A percentile compares a stretch with the other conserved stretches of the same genome.
phyloP scores from a whole-genome alignment of 1,284 basidiomycete genomes.

The Heterobasidion occidentale region DNA sequence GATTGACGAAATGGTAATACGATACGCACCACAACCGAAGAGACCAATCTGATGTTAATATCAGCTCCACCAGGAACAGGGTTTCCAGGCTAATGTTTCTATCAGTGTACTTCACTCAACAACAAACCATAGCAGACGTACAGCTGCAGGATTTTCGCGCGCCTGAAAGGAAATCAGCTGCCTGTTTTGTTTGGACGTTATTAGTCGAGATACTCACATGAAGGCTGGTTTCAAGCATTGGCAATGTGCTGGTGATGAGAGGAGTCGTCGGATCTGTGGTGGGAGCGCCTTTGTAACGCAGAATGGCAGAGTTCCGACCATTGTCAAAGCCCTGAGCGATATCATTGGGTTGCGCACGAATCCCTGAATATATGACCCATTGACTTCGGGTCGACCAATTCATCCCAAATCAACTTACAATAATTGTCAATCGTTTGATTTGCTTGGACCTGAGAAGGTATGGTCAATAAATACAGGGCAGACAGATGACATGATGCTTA shows the following conservation, averaged over 20 bases:
- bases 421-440: constrained; percentile 30
- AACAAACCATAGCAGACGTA: neutral
- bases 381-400: neutral
- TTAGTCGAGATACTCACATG: constrained; percentile 6
- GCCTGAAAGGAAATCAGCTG: neutral
- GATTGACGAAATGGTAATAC: constrained; percentile 11
- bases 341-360: constrained; percentile 11
- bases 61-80: constrained; percentile 7
- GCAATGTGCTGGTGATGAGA: constrained; percentile 12
- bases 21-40: neutral
- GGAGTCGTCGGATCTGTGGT: constrained; percentile 34
- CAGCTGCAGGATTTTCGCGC: neutral
- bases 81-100: constrained; percentile 15
- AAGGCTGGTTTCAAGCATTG: constrained; percentile 21
- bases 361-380: constrained; percentile 10
- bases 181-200: constrained; percentile 4
- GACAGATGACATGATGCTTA: constrained; percentile 14
- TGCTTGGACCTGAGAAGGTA: constrained; percentile 20
- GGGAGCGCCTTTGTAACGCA: constrained; percentile 41
- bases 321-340: constrained; percentile 14
- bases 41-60: neutral
- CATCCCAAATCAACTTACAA: constrained; percentile 17
- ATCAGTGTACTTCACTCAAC: too few species aligned
- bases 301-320: constrained; percentile 42
- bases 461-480: neutral